Evolutionary conservation across 129 eudicot genomes (phyloP), one percentile per base, ranked within the genome.

Genomic region (Glebionis coronaria): DNA sequence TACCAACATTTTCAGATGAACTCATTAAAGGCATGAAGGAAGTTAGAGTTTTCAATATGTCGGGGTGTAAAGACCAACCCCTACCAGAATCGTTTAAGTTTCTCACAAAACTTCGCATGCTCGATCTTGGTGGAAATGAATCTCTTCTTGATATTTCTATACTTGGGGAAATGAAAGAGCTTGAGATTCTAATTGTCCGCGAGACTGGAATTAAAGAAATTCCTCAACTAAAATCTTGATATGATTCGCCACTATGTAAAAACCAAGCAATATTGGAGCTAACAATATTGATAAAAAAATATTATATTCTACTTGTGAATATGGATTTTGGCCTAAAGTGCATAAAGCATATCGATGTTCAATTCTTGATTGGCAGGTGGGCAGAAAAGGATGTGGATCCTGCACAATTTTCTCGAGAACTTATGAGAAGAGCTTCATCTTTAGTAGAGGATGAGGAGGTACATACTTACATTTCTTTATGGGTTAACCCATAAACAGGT

Each of bases 371-470:
- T 2, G 69, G 67, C 70, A 93, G 98, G 65, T 93, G 98, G 98
- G 97, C 98, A 21, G 96, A 88, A 69, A 72, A 75, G 72, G 78
- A 88, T 60, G 95, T 93, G 45, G 86, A 93, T 76, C 98, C 98
- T 45, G 88, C 96, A 42, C 67, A 80, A 51, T 93, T 88, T 76
- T 88, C 98, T 11, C 78, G 92, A 40, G 96, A 93, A 65, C 75
- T 93, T 65, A 88, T 93, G 83, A 77, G 84, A 65, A 82, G 38
- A 60, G 45, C 65, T 35, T 60, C 65, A 35, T 60, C 65, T 60
- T 60, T 60, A 25, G 45, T 60, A 7, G 65, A 60, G 3, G 47
- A 35, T 60, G 65, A 35, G 23, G 65, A 60, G 65, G 45, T 60
- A 15, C 47, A 4, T 60, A 15, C 38, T 53, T 16, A 18, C 1